Evolutionary conservation across 176 grass and related monocot genomes (phyloP), one percentile per base, ranked within the genome.

Genomic region (Oryza longistaminata): DNA sequence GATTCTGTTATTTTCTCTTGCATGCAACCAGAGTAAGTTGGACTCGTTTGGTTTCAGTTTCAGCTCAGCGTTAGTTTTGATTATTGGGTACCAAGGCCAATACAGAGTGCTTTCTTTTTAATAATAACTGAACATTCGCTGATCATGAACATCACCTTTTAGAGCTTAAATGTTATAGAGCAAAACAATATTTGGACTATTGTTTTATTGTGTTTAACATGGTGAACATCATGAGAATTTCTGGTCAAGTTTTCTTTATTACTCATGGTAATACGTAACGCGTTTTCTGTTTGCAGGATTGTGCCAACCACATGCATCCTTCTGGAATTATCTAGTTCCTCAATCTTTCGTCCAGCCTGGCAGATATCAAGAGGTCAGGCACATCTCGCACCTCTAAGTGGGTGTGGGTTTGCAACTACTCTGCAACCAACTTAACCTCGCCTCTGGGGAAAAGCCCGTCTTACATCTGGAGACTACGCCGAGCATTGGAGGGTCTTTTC

Each of bases 381-480:
- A 75, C 71, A 46, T 80, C 87, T 92, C 87, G 21, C 90, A 92
- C 87, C 90, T 92, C 90, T 83, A 78, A 86, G 85, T 90, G 93
- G 93, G 90, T 95, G 93, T 90, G 90, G 90, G 83, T 61, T 77
- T 90, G 75, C 80, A 84, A 71, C 81, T 69, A 53, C 86, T 87
- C 77, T 65, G 11, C 42, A 26, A 73, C 17, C n/a, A 86, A 34
- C 29, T 24, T 92, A 68, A 86, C 60, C 53, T 81, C 81, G 62
- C 84, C 90, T 72, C 75, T 87, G 88, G 93, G 83, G 71, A 81
- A 87, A 74, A 95, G 62, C 49, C 75, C 86, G n/a, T 88, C 79
- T 6, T 94, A 92, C 66, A 84, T 94, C 75, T 94, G 92, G 92
- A 91, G 92, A 68, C 68, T 94, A 33, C 60, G 85, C 42, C 80